phyloP scores from a whole-genome alignment of 352 stramenopile genomes.

The Peronosclerospora sorghi region DNA sequence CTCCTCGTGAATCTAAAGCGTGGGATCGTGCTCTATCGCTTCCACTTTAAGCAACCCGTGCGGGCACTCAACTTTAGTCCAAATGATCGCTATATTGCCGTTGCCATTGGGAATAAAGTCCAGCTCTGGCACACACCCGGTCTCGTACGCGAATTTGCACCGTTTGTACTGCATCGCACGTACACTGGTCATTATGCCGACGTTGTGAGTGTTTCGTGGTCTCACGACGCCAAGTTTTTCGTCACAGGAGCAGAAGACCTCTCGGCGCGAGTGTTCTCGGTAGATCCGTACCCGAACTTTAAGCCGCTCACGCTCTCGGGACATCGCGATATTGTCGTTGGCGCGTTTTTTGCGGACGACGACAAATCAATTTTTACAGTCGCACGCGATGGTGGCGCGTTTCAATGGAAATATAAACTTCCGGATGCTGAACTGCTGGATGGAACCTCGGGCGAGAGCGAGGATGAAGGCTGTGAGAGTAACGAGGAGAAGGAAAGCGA shows the following conservation, averaged over 20 bases:
- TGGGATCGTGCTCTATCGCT: constrained; percentile 85
- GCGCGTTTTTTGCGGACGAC: constrained; percentile 77
- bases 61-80: constrained; percentile 82
- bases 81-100: constrained; percentile 81
- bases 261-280: constrained; percentile 79
- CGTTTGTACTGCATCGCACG: constrained; percentile 82
- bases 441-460: constrained; percentile 19
- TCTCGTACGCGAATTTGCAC: constrained; percentile 83
- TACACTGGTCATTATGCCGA: constrained; percentile 86
- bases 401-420: constrained; percentile 74
- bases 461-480: constrained; percentile 15
- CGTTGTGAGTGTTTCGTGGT: constrained; percentile 80
- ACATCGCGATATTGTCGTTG: constrained; percentile 80
- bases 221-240: constrained; percentile 84
- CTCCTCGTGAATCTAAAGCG: constrained; percentile 87
- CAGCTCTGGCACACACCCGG: constrained; percentile 86
- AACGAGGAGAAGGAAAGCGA: constrained; percentile 17
- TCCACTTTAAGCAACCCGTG: constrained; percentile 91
- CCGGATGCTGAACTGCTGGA: constrained; percentile 26
- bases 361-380: constrained; percentile 81
- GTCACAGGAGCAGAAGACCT: constrained; percentile 84
- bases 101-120: constrained; percentile 85
- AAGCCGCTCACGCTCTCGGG: constrained; percentile 80
- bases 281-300: constrained; percentile 62
- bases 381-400: constrained; percentile 76